A percentile compares a stretch with the other conserved stretches of the same genome.
These are phyloP conservation scores for Cyclaneusma minus DNA, from an alignment of 2,329 filamentous ascomycete genomes.

Conservation along the genomic window DNA sequence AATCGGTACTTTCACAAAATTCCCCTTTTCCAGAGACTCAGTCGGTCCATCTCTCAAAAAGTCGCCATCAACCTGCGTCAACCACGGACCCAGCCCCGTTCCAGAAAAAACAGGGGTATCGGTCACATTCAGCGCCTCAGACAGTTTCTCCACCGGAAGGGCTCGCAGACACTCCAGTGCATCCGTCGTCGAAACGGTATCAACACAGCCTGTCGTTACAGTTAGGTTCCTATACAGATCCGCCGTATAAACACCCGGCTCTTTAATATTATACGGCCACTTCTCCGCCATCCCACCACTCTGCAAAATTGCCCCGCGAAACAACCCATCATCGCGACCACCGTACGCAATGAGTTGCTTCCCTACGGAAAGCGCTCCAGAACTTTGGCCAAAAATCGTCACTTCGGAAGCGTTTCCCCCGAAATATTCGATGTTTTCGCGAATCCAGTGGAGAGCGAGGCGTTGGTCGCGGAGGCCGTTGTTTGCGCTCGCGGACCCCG, in stretches of 20 bases:
- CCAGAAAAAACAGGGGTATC: neutral
- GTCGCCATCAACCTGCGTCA: conserved; percentile 36
- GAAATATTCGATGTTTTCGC: conserved; percentile 9
- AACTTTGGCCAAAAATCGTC: conserved; percentile 33
- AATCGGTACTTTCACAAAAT: conserved; percentile 48
- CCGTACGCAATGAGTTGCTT: conserved; percentile 35
- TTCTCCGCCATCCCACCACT: conserved; percentile 26
- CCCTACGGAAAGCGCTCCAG: conserved; percentile 31
- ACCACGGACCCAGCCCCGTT: no score
- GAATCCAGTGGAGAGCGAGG: conserved; percentile 28
- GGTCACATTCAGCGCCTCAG: conserved; percentile 16
- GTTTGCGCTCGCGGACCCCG: neutral
- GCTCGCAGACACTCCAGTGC: conserved; percentile 7
- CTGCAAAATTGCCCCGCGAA: conserved; percentile 29
- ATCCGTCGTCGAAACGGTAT: conserved; percentile 3
- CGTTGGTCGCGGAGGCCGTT: conserved; percentile 19
- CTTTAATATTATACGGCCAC: neutral
- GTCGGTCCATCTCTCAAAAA: conserved; percentile 36
- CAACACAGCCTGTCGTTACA: conserved; percentile 2
- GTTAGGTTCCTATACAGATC: conserved; percentile 2
- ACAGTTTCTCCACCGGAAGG: conserved; percentile 13
- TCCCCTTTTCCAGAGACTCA: conserved; percentile 36
- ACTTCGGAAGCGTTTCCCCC: conserved; percentile 28
- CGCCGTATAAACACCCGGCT: neutral
- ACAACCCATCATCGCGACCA: conserved; percentile 33